Percentiles rank a stretch among this genome's conserved stretches.
Evolutionary conservation across 2,329 filamentous ascomycete species (phyloP).

Genomic region (Aspergillus quadricinctus): DNA sequence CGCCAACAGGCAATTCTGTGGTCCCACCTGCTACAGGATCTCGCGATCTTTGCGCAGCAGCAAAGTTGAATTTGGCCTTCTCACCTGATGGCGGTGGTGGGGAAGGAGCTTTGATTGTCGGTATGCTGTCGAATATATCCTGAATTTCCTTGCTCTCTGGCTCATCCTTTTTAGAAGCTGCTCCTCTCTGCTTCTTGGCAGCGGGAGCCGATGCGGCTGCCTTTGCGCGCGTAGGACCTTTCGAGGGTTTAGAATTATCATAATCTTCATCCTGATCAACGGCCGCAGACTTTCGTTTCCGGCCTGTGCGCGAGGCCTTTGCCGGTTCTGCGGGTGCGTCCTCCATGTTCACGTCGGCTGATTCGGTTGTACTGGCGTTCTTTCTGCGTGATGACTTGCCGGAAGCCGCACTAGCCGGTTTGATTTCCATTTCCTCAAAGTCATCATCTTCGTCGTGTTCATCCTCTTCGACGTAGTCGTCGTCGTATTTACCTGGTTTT

Average conservation of each 20-base stretch:
- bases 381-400: slow-evolving; percentile 40
- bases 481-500: slow-evolving; percentile 57
- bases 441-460: slow-evolving; percentile 56
- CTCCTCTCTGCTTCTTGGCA: slow-evolving; percentile 49
- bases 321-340: slow-evolving; percentile 44
- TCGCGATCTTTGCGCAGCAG: slow-evolving; percentile 55
- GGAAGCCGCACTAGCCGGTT: slow-evolving; percentile 53
- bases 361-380: slow-evolving; percentile 25
- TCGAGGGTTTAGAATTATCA: slow-evolving; percentile 57
- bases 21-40: slow-evolving; percentile 60
- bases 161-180: slow-evolving; percentile 61
- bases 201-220: slow-evolving; percentile 27
- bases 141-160: slow-evolving; percentile 69
- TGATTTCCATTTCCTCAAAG: slow-evolving; percentile 58
- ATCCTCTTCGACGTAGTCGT: slow-evolving; percentile 65
- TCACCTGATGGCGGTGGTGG: slow-evolving; percentile 69
- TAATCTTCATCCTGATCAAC: slow-evolving; percentile 50
- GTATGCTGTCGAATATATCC: slow-evolving; percentile 82
- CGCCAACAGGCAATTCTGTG: slow-evolving; percentile 73
- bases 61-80: slow-evolving; percentile 74
- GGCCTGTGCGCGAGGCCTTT: slow-evolving; percentile 35
- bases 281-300: slow-evolving; percentile 57
- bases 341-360: slow-evolving; percentile 51
- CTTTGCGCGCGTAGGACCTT: slow-evolving; percentile 44
- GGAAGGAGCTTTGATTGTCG: slow-evolving; percentile 74